Conservation (phyloP, 805 yeast genomes). For the Suhomyces kilbournensis region DNA sequence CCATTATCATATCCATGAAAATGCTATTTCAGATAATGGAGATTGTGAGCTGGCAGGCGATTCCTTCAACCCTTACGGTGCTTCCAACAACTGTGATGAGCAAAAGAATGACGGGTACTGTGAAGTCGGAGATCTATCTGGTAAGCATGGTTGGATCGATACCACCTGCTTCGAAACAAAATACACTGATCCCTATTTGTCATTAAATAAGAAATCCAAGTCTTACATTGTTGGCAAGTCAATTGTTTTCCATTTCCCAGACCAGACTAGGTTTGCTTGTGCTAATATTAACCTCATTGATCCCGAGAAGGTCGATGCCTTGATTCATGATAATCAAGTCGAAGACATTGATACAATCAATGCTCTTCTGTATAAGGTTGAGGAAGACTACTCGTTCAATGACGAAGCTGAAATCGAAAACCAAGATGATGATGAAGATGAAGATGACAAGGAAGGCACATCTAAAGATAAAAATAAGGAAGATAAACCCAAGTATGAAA, state of each 20-base stretch:
- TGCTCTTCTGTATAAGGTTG: background rate
- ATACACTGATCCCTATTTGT: slow-evolving; percentile 63
- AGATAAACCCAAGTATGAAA: background rate
- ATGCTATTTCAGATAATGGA: slow-evolving; percentile 47
- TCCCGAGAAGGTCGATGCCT: slow-evolving; percentile 3
- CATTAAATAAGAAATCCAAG: slow-evolving; percentile 53
- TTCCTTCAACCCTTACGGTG: slow-evolving; percentile 64
- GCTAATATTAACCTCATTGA: slow-evolving; percentile 47
- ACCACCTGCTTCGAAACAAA: slow-evolving; percentile 65
- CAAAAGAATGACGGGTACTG: slow-evolving; percentile 54
- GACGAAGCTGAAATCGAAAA: slow-evolving; percentile 10
- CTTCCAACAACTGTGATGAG: slow-evolving; percentile 50
- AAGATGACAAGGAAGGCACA: background rate
- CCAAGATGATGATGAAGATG: slow-evolving; percentile 2
- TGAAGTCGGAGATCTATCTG: slow-evolving; percentile 73
- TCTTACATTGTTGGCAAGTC: slow-evolving; percentile 61
- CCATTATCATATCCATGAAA: slow-evolving; percentile 64
- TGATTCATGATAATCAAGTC: slow-evolving; percentile 6
- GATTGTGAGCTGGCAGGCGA: slow-evolving; percentile 47
- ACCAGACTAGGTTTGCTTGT: slow-evolving; percentile 59
- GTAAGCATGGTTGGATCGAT: slow-evolving; percentile 72
- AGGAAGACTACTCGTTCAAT: slow-evolving; percentile 6
- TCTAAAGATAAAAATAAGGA: background rate
- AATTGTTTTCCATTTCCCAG: slow-evolving; percentile 50
- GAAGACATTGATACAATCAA: slow-evolving; percentile 1